Evolutionary conservation across 306 rosid genomes (phyloP), one percentile per base, ranked within the genome.

Genomic region (Trifolium fragiferum): DNA sequence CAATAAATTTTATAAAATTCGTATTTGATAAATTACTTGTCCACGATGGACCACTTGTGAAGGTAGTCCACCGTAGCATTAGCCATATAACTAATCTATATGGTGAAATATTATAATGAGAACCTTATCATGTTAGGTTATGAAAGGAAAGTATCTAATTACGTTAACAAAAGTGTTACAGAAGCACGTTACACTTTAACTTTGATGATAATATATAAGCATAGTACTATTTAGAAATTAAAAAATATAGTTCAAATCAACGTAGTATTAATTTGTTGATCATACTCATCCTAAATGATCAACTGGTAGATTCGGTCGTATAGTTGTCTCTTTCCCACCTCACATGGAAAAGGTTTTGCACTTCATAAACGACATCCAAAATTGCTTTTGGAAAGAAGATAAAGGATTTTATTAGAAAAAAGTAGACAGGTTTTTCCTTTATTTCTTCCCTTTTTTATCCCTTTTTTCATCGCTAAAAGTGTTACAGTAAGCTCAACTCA

Each of bases 301-400:
- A 78, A 62, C 6, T 16, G 37, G 37, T 41, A 70, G 66, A 77
- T 70, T 71, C 67, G 71, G 8, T 27, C 41, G 1, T 30, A 30
- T 49, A 61, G 58, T 62, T 78, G 82, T 63, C 78, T 47, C 75
- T 78, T 82, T 74, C 58, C 78, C 61, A 74, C 67, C 66, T 53
- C 81, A 47, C 68, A 69, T 78, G 61, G 63, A 69, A 75, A 78
- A 51, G 74, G 58, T 25, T 69, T 69, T 78, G 83, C 47, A 70
- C 81, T 47, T 46, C 78, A 65, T 54, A 78, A 78, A 75, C 83
- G 83, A 78, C 72, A 82, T 53, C 68, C 40, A 0, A 69, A 63
- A 32, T 27, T 78, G 83, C 86, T 82, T 78, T 75, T 66, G 53
- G 41, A 83, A 83, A 78, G 82, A 78, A 74, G 75, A 74, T 23